These are phyloP conservation scores for Gracilariopsis chorda DNA, from an alignment of 23 red algal species.

Conservation along the genomic window DNA sequence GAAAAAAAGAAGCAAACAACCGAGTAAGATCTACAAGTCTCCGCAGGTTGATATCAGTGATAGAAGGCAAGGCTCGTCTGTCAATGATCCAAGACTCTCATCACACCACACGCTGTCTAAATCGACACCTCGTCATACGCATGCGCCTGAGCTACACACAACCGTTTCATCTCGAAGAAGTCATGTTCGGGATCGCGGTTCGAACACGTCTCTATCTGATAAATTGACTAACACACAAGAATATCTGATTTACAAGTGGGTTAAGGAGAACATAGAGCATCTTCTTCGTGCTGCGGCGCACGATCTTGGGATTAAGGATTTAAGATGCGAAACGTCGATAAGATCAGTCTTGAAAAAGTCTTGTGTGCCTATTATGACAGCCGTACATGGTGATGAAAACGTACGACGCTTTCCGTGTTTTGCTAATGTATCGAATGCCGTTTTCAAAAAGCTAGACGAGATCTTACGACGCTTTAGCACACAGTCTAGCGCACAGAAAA, in stretches of 20 bases:
- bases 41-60: background rate
- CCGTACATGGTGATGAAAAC: background rate
- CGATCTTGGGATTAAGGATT: background rate
- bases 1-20: background rate
- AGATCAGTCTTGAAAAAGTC: no score
- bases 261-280: background rate
- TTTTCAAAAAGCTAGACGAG: background rate
- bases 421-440: background rate
- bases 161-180: background rate
- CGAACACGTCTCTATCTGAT: background rate
- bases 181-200: background rate
- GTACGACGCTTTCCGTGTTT: background rate
- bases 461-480: no score
- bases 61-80: background rate
- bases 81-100: background rate
- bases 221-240: background rate
- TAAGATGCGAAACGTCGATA: background rate
- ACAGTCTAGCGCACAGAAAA: background rate
- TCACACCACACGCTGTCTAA: background rate
- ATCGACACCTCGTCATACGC: background rate
- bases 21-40: background rate
- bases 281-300: background rate
- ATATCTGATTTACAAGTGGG: background rate
- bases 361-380: background rate
- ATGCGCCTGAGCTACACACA: background rate